Conservation (phyloP, 2,329 filamentous ascomycete genomes). For the Aspergillus sp. region DNA sequence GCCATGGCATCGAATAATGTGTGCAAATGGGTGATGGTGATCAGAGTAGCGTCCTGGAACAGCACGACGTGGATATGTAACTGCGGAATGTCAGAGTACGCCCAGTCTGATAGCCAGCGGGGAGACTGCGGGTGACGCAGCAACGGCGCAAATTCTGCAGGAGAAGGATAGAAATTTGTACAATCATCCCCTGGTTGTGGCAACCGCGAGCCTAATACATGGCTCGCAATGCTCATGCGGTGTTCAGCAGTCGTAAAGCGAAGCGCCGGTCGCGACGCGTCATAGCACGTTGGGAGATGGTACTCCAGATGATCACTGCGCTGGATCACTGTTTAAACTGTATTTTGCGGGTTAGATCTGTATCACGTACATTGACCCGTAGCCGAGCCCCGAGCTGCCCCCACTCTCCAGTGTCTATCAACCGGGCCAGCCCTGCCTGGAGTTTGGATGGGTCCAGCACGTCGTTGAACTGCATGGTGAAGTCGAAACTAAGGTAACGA, state of each 20-base stretch:
- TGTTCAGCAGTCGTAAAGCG: neutral
- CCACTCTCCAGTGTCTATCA: constrained; percentile 49
- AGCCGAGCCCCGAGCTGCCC: constrained; percentile 49
- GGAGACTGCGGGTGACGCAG: constrained; percentile 30
- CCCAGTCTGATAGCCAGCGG: constrained; percentile 38
- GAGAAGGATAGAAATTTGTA: neutral
- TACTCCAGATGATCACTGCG: neutral
- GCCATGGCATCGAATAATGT: constrained; percentile 51
- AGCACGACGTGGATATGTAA: constrained; percentile 50
- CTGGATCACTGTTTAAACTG: neutral
- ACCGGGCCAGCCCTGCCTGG: constrained; percentile 31
- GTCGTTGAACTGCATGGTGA: constrained; percentile 46
- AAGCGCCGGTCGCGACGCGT: neutral
- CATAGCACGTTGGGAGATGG: neutral
- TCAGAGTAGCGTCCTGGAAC: constrained; percentile 52
- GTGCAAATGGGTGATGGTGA: constrained; percentile 50
- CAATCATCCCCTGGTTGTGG: neutral
- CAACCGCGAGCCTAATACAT: constrained; percentile 37
- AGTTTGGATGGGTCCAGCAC: constrained; percentile 47
- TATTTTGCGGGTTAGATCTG: neutral
- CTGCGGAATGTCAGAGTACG: constrained; percentile 46
- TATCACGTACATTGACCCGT: constrained; percentile 32
- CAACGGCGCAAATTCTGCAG: neutral
- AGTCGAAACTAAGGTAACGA: constrained; percentile 7
- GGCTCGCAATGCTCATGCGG: constrained; percentile 33